Base-by-base conservation (phyloP, 139 green algal genomes). In the Diplosphaera chodatii region DNA sequence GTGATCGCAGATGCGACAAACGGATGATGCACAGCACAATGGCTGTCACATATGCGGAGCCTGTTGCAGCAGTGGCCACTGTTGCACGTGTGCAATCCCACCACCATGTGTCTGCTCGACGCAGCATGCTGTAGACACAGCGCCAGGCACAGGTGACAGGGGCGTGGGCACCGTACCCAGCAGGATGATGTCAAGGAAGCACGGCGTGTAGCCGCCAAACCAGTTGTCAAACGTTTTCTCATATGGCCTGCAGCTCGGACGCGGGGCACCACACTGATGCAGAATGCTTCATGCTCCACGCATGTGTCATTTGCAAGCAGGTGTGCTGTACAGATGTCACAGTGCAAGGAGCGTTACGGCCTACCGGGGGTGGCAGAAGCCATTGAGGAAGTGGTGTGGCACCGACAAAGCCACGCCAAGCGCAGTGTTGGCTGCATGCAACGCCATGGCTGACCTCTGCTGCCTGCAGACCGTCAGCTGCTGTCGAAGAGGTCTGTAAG, bases 161-260 rank as follows among this genome's bases (percentile, higher is more conserved):
- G 10, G 10, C 64, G n/a, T 22, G 3, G 28, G 10, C n/a, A 34
- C 23, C 69, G n/a, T 29, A 80, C 75, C 75, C 1, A 80, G 55
- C 10, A 80, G n/a, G 29, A 74, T 64, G 55, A 80, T 73, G 55
- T 76, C 71, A n/a, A 34, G 71, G 56, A 80, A 80, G 27, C 75
- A 80, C 62, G 75, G 75, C 25, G 75, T 80, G 64, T 70, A 80
- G 18, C 40, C 64, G 55, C 75, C 69, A 37, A 80, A 66, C 0
- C 22, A 32, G 15, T 55, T 55, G n/a, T 67, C 33, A 27, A 77
- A 77, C 32, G 59, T 40, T n/a, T 66, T 56, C 21, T 21, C 37
- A 6, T 68, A 55, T 34, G 20, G 13, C 64, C 72, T 76, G 63
- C 40, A 70, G 16, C 16, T 5, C 48, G 25, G 48, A 59, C 18